These are phyloP conservation scores for Haematococcus lacustris DNA, from an alignment of 139 green algal species.

Conservation along the genomic window DNA sequence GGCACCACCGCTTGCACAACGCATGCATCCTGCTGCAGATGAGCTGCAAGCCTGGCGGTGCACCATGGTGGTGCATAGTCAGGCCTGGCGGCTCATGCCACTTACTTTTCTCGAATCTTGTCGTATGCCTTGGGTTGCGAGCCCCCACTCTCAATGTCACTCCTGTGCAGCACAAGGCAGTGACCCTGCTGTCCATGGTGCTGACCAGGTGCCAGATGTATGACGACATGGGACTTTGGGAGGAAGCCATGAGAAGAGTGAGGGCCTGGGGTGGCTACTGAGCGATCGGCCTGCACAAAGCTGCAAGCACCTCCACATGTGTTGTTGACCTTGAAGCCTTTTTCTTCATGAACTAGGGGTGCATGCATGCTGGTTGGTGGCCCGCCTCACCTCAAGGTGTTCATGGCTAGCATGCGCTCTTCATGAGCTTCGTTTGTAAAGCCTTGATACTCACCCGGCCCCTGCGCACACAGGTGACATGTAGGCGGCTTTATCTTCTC, in stretches of 20 bases:
- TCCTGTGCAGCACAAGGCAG: background rate
- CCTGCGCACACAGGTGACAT: too few relatives aligned
- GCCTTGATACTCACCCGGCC: too few relatives aligned
- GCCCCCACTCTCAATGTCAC: constrained; percentile 1
- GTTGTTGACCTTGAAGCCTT: background rate
- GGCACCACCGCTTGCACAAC: background rate
- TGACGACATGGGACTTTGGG: background rate
- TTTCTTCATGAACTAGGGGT: background rate
- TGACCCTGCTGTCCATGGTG: background rate
- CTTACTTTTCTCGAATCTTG: constrained; percentile 28
- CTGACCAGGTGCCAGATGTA: background rate
- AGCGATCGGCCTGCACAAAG: background rate
- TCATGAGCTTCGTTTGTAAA: too few relatives aligned
- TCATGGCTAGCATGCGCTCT: too few relatives aligned
- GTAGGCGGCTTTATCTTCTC: too few relatives aligned
- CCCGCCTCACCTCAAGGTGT: too few relatives aligned
- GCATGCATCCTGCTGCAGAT: background rate
- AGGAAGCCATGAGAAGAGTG: background rate
- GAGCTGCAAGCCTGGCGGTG: background rate
- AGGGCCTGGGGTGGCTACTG: background rate
- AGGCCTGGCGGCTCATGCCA: background rate
- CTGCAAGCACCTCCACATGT: background rate
- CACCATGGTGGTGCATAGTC: background rate
- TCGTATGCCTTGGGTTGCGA: constrained; percentile 19
- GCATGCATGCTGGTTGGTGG: too few relatives aligned